Base-by-base conservation (phyloP, 345 rosid species). In the Gynandropsis gynandra region DNA sequence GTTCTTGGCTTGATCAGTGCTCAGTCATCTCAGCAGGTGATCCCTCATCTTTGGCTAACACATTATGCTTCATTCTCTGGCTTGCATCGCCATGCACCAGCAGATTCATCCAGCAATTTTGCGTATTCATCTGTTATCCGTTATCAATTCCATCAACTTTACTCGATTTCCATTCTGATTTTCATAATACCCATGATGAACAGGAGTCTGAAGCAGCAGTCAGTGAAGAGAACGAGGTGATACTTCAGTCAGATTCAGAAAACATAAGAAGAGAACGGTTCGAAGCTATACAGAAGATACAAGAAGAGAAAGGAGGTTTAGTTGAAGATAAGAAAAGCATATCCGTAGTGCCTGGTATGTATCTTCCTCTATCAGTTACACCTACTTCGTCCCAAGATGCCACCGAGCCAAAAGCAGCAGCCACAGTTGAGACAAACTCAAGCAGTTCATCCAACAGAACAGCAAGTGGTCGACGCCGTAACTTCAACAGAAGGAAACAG, bases 341-440 rank as follows among this genome's bases (percentile, higher is more conserved):
- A 31, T 71, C 69, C 1, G 87, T 86, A 39, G 63, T 72, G 58
- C 90, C 95, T 1, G 90, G 88, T 51, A 80, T 83, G 84, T 80
- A 68, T 76, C 81, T 87, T 65, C 80, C 82, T 24, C 81, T 43
- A 7, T 71, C 79, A 16, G 59, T 61, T 12, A 53, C 74, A 3
- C 4, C 74, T 36, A 19, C 70, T 17, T 32, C 64, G n/a, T 20
- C 59, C 1, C 53, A 67, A 14, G 37, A 29, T 44, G 54, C 38
- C 59, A 52, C 10, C 11, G 69, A 36, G 57, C 55, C 15, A 44
- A 59, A 50, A 42, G 64, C 16, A 15, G 57, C 16, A 42, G 56
- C 40, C 40, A 9, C 8, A 13, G 54, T 21, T 38, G 29, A 5
- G 29, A 24, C 29, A 24, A 5, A 24, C 29, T 24, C 29, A 24